Evolutionary conservation across 75 land plant genomes (phyloP), one percentile per base, ranked within the genome.

Genomic region (Pinus tabuliformis): DNA sequence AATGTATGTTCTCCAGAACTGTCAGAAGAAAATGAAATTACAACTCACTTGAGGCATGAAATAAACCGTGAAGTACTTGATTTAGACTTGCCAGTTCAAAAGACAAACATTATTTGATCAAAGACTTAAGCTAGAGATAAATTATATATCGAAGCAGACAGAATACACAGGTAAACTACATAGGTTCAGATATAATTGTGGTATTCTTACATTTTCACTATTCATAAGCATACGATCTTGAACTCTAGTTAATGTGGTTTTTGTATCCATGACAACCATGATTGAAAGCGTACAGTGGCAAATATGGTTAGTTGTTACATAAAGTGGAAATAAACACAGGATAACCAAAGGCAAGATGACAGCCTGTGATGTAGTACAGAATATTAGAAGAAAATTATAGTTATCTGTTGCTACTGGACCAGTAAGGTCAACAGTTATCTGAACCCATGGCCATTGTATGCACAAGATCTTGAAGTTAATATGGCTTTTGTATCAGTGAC

Each of bases 1-100:
- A 63, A 97, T 85, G 79, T 92, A 88, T 15, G 88, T 74, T 77
- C 84, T 92, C 98, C 97, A 97, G 73, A 94, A 80, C 99, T 97
- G 76, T 36, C 64, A 30, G 13, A 24, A 75, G 49, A 56, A 54
- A 56, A 52, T 37, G 18, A 21, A 56, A 58, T 42, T 62, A 12
- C 3, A 62, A 49, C 54, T 62, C 49, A 73, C 58, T 49, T 61
- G 13, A 14, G 57, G 70, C 18, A 18, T 21, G 39, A 66, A 66
- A 20, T 5, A 66, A 16, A 39, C 39, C 18, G 16, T 13, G 36
- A 39, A 18, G 20, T 66, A 8, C 1, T 6, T 63, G 28, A 36
- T 63, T 66, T 66, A 37, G 39, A 39, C 20, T 36, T 20, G 8
- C 21, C 45, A 39, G 39, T 66, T 66, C 21, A 66, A 39, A 39